These are phyloP conservation scores for Astrephomene gubernaculifera DNA, from an alignment of 139 green algal species.

Conservation along the genomic window DNA sequence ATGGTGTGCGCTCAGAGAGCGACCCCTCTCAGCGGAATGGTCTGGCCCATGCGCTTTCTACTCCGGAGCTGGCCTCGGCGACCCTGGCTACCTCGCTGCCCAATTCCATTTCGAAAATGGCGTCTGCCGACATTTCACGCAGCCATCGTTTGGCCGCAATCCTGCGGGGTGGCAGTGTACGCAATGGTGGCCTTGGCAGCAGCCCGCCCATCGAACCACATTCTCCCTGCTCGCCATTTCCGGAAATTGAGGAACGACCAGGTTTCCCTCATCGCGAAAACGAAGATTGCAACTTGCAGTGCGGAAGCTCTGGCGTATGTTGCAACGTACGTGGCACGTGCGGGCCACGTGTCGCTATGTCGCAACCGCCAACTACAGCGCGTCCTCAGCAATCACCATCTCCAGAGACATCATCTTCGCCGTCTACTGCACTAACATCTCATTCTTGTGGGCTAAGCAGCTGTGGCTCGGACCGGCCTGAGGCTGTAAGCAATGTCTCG, in stretches of 20 bases:
- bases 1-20: neutral
- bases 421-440: too few species aligned
- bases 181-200: too few species aligned
- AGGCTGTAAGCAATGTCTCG: too few species aligned
- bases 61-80: neutral
- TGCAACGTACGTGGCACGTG: too few species aligned
- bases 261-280: neutral
- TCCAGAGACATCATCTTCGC: too few species aligned
- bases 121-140: neutral
- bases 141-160: neutral
- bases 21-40: neutral
- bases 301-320: neutral
- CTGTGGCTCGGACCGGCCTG: too few species aligned
- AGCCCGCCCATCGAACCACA: constrained; percentile 11
- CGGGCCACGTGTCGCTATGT: too few species aligned
- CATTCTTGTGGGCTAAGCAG: too few species aligned
- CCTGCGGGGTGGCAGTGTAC: neutral
- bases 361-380: too few species aligned
- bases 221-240: constrained; percentile 19
- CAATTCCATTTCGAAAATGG: neutral
- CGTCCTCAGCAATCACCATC: too few species aligned
- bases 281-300: neutral
- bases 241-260: neutral
- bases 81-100: too few species aligned
- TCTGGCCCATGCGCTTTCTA: neutral